phyloP scores from a whole-genome alignment of 1,139 yeast genomes.

The Geotrichum aggregatum region DNA sequence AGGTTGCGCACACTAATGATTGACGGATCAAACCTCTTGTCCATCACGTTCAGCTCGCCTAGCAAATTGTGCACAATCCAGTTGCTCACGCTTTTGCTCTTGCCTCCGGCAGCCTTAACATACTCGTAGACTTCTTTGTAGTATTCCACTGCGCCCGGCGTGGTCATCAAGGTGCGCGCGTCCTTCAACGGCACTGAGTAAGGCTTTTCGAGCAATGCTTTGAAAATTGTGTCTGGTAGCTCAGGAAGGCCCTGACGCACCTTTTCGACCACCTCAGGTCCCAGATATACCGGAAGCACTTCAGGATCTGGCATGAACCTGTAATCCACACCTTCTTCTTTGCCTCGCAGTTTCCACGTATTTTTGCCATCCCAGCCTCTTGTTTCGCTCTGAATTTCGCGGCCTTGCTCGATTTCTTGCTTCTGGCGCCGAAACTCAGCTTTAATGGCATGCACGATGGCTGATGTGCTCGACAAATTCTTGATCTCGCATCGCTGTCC shows the following conservation, averaged over 20 bases:
- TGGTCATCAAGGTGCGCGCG: conserved; percentile 57
- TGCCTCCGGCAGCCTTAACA: conserved; percentile 27
- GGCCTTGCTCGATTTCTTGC: conserved; percentile 38
- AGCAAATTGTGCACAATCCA: conserved; percentile 82
- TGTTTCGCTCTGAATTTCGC: conserved; percentile 58
- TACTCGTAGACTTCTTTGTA: conserved; percentile 47
- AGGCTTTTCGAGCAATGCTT: conserved; percentile 48
- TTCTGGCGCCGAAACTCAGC: conserved; percentile 75
- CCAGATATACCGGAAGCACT: conserved; percentile 55
- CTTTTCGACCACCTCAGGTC: conserved; percentile 41
- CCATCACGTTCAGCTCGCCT: conserved; percentile 60
- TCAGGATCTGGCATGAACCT: conserved; percentile 95
- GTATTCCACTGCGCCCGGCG: conserved; percentile 46
- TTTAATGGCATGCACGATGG: conserved; percentile 70
- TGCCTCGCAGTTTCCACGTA: conserved; percentile 64
- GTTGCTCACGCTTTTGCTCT: conserved; percentile 50
- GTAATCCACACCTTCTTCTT: conserved; percentile 81
- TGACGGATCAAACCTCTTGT: conserved; percentile 38
- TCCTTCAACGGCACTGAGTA: conserved; percentile 64
- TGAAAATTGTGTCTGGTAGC: conserved; percentile 59
- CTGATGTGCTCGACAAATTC: conserved; percentile 78
- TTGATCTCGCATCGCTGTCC: conserved; percentile 77
- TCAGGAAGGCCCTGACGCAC: conserved; percentile 50
- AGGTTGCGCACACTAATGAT: conserved; percentile 37
- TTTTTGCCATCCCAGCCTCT: conserved; percentile 82